These are phyloP conservation scores for Rhizopogon rudus DNA, from an alignment of 768 basidiomycete species.

Conservation along the genomic window DNA sequence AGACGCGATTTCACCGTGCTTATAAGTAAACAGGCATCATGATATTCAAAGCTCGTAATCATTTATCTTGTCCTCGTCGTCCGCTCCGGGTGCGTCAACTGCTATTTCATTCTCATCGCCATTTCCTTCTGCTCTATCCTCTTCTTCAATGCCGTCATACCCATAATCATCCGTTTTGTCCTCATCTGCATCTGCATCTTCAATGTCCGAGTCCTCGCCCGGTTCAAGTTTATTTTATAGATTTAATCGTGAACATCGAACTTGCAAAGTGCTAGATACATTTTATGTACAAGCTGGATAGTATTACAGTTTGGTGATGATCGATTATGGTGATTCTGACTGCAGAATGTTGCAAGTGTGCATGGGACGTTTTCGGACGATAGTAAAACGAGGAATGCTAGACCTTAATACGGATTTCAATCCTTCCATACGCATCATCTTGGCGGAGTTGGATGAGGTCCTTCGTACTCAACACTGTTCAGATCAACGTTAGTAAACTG, in stretches of 20 bases:
- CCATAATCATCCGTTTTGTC: not conserved
- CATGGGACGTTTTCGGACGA: not conserved
- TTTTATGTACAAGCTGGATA: not conserved
- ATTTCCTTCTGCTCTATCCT: not conserved
- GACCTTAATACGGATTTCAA: slow-evolving; percentile 37
- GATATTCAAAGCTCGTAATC: too few species aligned
- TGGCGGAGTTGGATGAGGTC: slow-evolving; percentile 61
- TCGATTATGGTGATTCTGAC: not conserved
- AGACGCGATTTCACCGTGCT: too few species aligned
- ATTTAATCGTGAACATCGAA: too few species aligned
- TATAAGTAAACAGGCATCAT: too few species aligned
- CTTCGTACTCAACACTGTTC: slow-evolving; percentile 74
- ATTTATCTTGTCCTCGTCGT: too few species aligned
- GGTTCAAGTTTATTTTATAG: not conserved
- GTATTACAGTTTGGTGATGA: not conserved
- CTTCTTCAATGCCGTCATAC: not conserved
- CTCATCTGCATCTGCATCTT: not conserved
- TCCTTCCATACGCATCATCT: slow-evolving; percentile 49
- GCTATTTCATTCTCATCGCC: not conserved
- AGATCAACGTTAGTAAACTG: not conserved
- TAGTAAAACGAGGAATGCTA: not conserved
- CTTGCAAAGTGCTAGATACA: too few species aligned
- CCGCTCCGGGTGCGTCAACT: too few species aligned
- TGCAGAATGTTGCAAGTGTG: not conserved
- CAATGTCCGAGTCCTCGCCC: not conserved